These are phyloP conservation scores for Skeletonema grethae DNA, from an alignment of 108 stramenopile species.

Conservation along the genomic window DNA sequence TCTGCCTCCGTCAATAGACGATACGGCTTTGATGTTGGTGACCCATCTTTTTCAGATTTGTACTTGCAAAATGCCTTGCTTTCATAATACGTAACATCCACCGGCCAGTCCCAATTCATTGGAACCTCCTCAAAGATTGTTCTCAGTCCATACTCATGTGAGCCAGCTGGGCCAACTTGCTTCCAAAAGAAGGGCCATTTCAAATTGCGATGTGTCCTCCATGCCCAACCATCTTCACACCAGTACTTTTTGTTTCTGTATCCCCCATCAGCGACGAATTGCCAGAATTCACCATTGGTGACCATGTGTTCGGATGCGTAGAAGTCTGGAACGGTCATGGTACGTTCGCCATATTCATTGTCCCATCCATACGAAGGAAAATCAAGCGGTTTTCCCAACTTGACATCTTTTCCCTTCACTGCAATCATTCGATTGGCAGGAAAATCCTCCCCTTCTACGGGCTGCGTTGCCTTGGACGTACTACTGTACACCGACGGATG, in stretches of 20 bases:
- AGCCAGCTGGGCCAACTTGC: constrained; percentile 79
- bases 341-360: constrained; percentile 92
- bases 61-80: constrained; percentile 91
- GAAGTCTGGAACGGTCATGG: constrained; percentile 79
- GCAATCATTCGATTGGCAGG: constrained; percentile 73
- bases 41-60: constrained; percentile 76
- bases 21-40: constrained; percentile 61
- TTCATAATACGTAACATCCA: constrained; percentile 95
- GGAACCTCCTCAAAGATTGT: constrained; percentile 86
- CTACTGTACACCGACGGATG: constrained; percentile 62
- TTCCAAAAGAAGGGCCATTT: constrained; percentile 96
- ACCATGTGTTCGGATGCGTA: constrained; percentile 86
- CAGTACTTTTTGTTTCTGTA: constrained; percentile 81
- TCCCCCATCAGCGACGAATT: constrained; percentile 93
- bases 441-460: constrained; percentile 63
- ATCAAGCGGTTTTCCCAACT: constrained; percentile 85
- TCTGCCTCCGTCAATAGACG: constrained; percentile 92
- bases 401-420: constrained; percentile 54
- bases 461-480: constrained; percentile 44
- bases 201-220: constrained; percentile 88
- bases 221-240: constrained; percentile 94
- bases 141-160: constrained; percentile 87
- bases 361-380: constrained; percentile 96
- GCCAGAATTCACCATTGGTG: constrained; percentile 93
- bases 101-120: constrained; percentile 95